A percentile compares a stretch with the other conserved stretches of the same genome.
Conservation (phyloP, 1,284 basidiomycete species). For the Stereum hirsutum region DNA sequence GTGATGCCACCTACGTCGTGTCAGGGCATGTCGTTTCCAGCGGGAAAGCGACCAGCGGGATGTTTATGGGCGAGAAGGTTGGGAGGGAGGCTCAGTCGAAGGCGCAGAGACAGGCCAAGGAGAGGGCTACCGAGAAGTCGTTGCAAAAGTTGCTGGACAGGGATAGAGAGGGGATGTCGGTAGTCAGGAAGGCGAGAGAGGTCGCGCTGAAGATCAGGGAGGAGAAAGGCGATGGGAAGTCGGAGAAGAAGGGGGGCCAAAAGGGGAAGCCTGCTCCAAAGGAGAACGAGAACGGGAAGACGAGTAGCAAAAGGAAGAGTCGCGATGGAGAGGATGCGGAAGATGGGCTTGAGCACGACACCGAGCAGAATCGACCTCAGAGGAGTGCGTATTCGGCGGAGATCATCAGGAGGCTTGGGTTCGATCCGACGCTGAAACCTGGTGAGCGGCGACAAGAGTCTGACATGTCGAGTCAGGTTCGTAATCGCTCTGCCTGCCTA, state of each 20-base stretch:
- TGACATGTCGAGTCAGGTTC: conserved; percentile 7
- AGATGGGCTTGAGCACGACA: conserved; percentile 2
- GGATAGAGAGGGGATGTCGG: conserved; percentile 54
- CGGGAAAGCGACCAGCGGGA: conserved; percentile 31
- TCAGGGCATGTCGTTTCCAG: conserved; percentile 59
- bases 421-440: conserved; percentile 55
- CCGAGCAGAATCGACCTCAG: conserved; percentile 9
- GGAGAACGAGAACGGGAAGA: conserved; percentile 14
- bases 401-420: conserved; percentile 61
- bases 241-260: conserved; percentile 10
- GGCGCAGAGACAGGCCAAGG: conserved; percentile 52
- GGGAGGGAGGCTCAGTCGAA: conserved; percentile 69
- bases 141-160: conserved; percentile 50
- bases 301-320: conserved; percentile 4
- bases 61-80: conserved; percentile 54
- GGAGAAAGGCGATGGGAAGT: conserved; percentile 14
- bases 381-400: conserved; percentile 53
- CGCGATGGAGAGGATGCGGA: neutral
- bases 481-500: neutral
- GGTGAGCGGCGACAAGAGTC: conserved; percentile 30
- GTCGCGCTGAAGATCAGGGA: conserved; percentile 20
- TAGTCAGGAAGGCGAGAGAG: conserved; percentile 47
- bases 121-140: conserved; percentile 48
- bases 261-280: conserved; percentile 13
- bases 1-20: conserved; percentile 73